Conservation (phyloP, 2,329 filamentous ascomycete genomes). For the Ascomycota sp. region DNA sequence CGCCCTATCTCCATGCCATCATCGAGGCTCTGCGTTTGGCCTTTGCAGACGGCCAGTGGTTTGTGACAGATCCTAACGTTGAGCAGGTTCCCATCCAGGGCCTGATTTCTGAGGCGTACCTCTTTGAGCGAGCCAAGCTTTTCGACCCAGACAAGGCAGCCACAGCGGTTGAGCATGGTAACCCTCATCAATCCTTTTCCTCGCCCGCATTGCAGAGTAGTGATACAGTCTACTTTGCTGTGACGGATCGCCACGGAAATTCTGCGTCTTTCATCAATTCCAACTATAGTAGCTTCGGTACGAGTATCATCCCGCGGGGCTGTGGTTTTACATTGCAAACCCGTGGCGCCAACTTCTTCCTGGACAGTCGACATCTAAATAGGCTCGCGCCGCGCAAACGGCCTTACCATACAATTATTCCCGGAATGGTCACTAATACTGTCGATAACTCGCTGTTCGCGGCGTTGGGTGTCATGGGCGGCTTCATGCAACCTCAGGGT, state of each 20-base stretch:
- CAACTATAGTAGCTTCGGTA: slow-evolving; percentile 81
- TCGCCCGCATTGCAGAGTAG: slow-evolving; percentile 64
- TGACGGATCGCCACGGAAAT: slow-evolving; percentile 65
- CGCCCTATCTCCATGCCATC: slow-evolving; percentile 64
- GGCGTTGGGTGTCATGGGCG: slow-evolving; percentile 92
- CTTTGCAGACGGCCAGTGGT: slow-evolving; percentile 83
- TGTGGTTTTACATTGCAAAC: slow-evolving; percentile 93
- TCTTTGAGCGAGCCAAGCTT: slow-evolving; percentile 44
- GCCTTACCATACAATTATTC: slow-evolving; percentile 96
- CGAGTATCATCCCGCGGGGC: slow-evolving; percentile 60
- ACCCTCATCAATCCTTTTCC: slow-evolving; percentile 19
- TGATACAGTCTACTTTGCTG: slow-evolving; percentile 89
- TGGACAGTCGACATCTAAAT: slow-evolving; percentile 57
- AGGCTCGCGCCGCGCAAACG: slow-evolving; percentile 60
- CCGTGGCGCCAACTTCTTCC: slow-evolving; percentile 69
- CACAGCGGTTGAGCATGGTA: slow-evolving; percentile 41
- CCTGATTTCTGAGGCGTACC: slow-evolving; percentile 54
- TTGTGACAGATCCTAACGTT: slow-evolving; percentile 64
- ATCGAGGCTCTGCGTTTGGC: slow-evolving; percentile 77
- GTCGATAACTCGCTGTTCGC: slow-evolving; percentile 56
- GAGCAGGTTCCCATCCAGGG: slow-evolving; percentile 45
- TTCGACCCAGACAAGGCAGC: slow-evolving; percentile 40
- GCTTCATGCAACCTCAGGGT: slow-evolving; percentile 95
- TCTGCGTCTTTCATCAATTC: slow-evolving; percentile 94
- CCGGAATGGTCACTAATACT: slow-evolving; percentile 66